phyloP scores from a whole-genome alignment of 1,284 basidiomycete genomes.

The Erythrobasidium hasegawianum region DNA sequence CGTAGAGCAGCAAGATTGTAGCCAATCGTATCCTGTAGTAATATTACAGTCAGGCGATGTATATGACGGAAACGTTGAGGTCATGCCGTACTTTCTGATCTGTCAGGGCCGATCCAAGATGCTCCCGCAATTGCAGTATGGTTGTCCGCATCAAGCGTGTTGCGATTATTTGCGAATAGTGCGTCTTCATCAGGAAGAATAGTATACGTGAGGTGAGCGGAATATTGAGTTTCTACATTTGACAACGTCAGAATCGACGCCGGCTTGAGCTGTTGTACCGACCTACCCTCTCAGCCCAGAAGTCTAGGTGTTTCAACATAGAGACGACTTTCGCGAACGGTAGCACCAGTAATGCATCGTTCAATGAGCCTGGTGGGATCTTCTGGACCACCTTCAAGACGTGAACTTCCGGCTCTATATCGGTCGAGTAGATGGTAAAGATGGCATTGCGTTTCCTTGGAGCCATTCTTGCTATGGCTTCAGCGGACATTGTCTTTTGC shows the following conservation, averaged over 20 bases:
- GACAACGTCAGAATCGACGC: no score
- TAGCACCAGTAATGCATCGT: slow-evolving; percentile 88
- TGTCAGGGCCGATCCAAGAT: slow-evolving; percentile 71
- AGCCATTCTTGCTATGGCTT: slow-evolving; percentile 52
- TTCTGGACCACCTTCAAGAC: slow-evolving; percentile 78
- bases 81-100: slow-evolving; percentile 72
- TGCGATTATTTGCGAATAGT: slow-evolving; percentile 91
- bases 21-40: slow-evolving; percentile 53
- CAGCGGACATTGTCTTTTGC: slow-evolving; percentile 28
- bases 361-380: slow-evolving; percentile 75
- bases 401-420: slow-evolving; percentile 69
- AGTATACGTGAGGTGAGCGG: slow-evolving; percentile 81
- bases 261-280: no score
- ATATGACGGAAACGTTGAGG: no score
- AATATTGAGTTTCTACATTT: slow-evolving; percentile 63
- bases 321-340: slow-evolving; percentile 87
- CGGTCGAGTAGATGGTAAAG: slow-evolving; percentile 64
- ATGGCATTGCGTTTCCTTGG: slow-evolving; percentile 75
- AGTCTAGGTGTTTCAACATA: slow-evolving; percentile 78
- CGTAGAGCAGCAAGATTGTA: slow-evolving; percentile 80
- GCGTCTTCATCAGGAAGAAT: slow-evolving; percentile 88
- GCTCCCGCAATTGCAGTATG: slow-evolving; percentile 72
- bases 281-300: slow-evolving; percentile 79
- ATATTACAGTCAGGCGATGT: no score
- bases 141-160: slow-evolving; percentile 86